Percentiles rank a stretch among this genome's conserved stretches.
These are phyloP conservation scores for Starmera caribaea DNA, from an alignment of 805 yeast species.

Conservation along the genomic window DNA sequence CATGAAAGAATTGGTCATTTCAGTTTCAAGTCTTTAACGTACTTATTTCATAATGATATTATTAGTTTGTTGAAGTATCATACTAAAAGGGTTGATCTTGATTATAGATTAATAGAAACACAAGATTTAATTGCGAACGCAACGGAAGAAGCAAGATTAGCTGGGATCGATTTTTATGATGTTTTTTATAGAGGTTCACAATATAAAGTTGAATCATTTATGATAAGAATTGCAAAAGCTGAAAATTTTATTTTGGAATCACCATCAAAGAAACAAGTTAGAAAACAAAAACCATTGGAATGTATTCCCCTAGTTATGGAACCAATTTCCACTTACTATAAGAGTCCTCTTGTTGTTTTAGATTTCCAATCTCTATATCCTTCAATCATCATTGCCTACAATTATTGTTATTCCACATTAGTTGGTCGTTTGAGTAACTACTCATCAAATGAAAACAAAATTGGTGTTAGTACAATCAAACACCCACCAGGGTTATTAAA, in stretches of 20 bases:
- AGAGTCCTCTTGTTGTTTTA: slow-evolving; percentile 79
- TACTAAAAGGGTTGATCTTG: slow-evolving; percentile 33
- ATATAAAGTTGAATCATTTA: slow-evolving; percentile 81
- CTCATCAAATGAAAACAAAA: slow-evolving; percentile 30
- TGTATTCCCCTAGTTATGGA: slow-evolving; percentile 90
- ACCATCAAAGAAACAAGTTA: slow-evolving; percentile 74
- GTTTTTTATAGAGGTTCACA: slow-evolving; percentile 90
- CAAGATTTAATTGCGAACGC: slow-evolving; percentile 63
- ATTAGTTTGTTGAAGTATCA: slow-evolving; percentile 36
- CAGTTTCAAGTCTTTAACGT: slow-evolving; percentile 36
- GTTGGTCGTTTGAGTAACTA: slow-evolving; percentile 53
- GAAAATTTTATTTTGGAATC: slow-evolving; percentile 68
- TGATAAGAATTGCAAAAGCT: slow-evolving; percentile 63
- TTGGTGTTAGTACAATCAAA: slow-evolving; percentile 40
- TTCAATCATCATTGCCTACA: slow-evolving; percentile 83
- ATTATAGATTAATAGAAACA: slow-evolving; percentile 29
- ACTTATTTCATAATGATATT: slow-evolving; percentile 29
- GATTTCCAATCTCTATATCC: slow-evolving; percentile 95
- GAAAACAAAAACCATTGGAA: slow-evolving; percentile 76
- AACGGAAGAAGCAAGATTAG: slow-evolving; percentile 72
- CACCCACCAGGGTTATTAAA: slow-evolving; percentile 50
- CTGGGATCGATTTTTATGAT: slow-evolving; percentile 87
- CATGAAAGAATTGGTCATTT: slow-evolving; percentile 63
- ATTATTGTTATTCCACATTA: slow-evolving; percentile 73
- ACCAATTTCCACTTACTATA: slow-evolving; percentile 76